Evolutionary conservation across 352 stramenopile species (phyloP).

Genomic region (Lagenidium sp.): DNA sequence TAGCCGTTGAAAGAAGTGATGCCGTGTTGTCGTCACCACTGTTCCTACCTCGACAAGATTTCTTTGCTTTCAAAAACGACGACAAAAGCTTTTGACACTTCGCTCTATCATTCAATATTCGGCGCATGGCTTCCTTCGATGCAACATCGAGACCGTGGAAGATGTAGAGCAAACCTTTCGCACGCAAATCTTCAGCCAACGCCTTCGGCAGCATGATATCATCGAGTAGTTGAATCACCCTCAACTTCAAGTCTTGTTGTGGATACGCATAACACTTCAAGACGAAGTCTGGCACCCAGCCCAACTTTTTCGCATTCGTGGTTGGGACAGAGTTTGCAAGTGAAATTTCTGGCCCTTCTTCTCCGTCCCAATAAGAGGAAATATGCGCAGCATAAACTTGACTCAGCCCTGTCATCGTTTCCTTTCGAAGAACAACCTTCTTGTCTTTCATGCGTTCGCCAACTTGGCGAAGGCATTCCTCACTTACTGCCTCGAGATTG

Average conservation of each 20-base stretch:
- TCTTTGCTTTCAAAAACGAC: constrained; percentile 41
- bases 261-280: constrained; percentile 84
- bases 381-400: constrained; percentile 75
- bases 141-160: constrained; percentile 51
- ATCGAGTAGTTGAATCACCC: constrained; percentile 76
- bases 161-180: constrained; percentile 66
- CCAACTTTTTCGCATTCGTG: constrained; percentile 47
- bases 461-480: constrained; percentile 57
- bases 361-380: constrained; percentile 36
- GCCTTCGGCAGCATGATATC: constrained; percentile 77
- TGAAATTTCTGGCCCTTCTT: constrained; percentile 12
- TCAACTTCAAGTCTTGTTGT: constrained; percentile 73
- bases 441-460: constrained; percentile 88
- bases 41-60: constrained; percentile 20
- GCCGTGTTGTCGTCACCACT: constrained; percentile 6
- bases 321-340: constrained; percentile 22
- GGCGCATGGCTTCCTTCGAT: constrained; percentile 62
- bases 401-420: constrained; percentile 84
- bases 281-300: constrained; percentile 77
- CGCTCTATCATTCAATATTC: constrained; percentile 51
- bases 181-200: constrained; percentile 31
- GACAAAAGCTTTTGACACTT: constrained; percentile 27
- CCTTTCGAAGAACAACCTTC: constrained; percentile 64
- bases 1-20: constrained; percentile 15
- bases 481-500: constrained; percentile 49